Base-by-base conservation (phyloP, 2,329 filamentous ascomycete genomes). In the Calonectria fujianensis region DNA sequence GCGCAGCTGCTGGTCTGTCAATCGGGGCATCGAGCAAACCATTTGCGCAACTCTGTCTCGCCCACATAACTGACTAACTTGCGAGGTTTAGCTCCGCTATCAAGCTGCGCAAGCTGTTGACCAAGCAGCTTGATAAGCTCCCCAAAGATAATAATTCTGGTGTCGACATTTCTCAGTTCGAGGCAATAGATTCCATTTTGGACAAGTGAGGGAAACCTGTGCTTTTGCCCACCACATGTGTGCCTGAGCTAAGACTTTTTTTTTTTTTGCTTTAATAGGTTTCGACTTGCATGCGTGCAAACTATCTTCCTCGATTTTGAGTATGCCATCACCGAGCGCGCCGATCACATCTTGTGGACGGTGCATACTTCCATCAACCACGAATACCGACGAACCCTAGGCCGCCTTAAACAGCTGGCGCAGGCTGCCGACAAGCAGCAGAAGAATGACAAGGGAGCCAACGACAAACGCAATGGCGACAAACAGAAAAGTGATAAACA, bases 311-410 rank as follows among this genome's bases (percentile, higher is more conserved):
- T 90, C 82, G 93, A 98, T 84, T 92, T 95, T 81, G 88, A 91
- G 77, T 92, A 90, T 85, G 92, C 93, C 66, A 89, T 88, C 75
- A 87, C 88, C 76, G 89, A 92, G 76, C 89, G 92, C 72, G 90
- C 94, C 68, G 95, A 98, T 84, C 85, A 88, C 73, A 90, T 89
- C 75, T 90, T 98, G 61, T 98, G 96, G 96, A 89, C 92, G 75
- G 90, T 92, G 69, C 96, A 98, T 85, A 90, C 91, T 75, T 90
- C 91, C 79, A 92, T 98, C 83, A 97, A 97, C 83, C 90, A 89
- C 79, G 92, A 93, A 82, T 98, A 96, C 86, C 91, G 95, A 81
- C 93, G 92, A 82, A 88, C 92, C 70, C 87, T 96, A 76, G 88
- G 89, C 78, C 90, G 89, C 78, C 86, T 92, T 63, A 87, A 87